These are phyloP conservation scores for Picochlorum sp. DNA, from an alignment of 139 green algal species.

Conservation along the genomic window DNA sequence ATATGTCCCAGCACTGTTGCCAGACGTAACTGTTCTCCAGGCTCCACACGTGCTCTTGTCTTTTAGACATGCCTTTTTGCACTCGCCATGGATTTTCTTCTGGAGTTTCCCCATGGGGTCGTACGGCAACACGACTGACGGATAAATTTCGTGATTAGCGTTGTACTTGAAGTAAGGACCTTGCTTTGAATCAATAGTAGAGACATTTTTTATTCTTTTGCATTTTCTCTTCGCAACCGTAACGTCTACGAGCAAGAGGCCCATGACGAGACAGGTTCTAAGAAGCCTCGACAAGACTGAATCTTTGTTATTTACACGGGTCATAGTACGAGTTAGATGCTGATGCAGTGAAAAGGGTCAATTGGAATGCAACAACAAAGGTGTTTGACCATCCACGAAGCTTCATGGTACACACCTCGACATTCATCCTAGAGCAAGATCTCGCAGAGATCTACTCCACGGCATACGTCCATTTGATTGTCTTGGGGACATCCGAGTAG, in stretches of 20 bases:
- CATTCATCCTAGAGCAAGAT: no score
- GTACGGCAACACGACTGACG: neutral
- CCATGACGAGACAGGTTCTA: neutral
- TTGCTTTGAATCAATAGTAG: neutral
- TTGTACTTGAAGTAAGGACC: neutral
- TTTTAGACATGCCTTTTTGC: neutral
- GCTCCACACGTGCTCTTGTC: neutral
- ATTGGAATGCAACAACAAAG: no score
- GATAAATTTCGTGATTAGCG: neutral
- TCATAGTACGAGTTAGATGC: neutral
- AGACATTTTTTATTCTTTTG: neutral
- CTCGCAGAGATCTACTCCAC: no score
- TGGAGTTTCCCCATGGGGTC: neutral
- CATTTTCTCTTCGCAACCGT: neutral
- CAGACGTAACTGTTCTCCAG: neutral
- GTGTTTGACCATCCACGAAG: no score
- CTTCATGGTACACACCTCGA: no score
- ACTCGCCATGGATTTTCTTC: neutral
- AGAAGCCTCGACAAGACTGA: neutral
- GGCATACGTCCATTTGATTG: neutral
- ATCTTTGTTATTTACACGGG: neutral
- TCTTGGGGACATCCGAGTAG: neutral
- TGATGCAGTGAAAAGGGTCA: no score
- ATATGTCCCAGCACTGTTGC: neutral
- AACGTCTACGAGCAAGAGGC: neutral